phyloP scores from a whole-genome alignment of 108 stramenopile genomes.

The Nannochloropsis oceanica region DNA sequence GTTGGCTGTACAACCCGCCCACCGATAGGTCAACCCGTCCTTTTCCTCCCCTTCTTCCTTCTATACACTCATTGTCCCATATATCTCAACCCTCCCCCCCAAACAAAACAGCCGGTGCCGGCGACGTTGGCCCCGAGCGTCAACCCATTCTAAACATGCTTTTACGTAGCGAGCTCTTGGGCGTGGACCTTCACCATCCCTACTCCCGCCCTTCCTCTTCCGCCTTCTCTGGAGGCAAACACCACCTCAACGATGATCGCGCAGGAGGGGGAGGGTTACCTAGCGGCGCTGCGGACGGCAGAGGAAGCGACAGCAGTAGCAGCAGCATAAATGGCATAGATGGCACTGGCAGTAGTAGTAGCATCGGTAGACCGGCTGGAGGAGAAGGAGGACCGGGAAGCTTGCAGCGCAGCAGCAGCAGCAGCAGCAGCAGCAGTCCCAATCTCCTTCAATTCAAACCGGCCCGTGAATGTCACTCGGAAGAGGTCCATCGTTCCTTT shows the following conservation, averaged over 20 bases:
- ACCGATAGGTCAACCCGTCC: no score
- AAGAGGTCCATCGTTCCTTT: background rate
- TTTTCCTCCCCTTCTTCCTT: no score
- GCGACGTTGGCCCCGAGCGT: constrained; percentile 5
- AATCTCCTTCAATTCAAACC: constrained; percentile 1
- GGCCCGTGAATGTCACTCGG: background rate
- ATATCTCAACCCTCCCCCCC: no score
- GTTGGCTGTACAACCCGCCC: no score
- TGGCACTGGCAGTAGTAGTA: background rate
- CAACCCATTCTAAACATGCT: constrained; percentile 28
- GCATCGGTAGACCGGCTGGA: background rate
- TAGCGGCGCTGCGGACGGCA: background rate
- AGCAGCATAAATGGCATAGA: background rate
- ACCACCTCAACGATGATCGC: background rate
- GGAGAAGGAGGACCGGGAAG: background rate
- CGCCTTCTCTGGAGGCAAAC: no score
- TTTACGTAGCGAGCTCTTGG: constrained; percentile 31
- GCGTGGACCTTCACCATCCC: background rate
- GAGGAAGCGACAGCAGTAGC: background rate
- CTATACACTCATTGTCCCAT: no score
- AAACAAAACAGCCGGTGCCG: background rate
- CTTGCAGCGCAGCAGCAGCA: background rate
- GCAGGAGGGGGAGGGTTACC: background rate
- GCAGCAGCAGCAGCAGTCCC: background rate
- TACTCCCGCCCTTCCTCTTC: no score